Conservation (phyloP, 1,284 basidiomycete species). For the Microbotryum saponariae region DNA sequence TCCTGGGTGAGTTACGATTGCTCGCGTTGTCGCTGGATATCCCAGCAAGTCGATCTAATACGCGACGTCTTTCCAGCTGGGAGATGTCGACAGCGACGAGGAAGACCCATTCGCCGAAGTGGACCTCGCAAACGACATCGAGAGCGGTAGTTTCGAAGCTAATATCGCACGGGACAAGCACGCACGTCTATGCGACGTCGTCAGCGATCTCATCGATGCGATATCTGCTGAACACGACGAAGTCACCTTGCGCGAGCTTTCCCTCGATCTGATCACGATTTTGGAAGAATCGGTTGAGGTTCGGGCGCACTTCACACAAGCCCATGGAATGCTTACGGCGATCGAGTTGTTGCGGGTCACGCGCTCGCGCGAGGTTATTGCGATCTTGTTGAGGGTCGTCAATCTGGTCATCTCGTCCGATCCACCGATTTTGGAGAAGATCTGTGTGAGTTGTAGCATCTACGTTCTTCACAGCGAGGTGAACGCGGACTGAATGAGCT, state of each 20-base stretch:
- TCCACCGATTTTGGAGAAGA: constrained; percentile 80
- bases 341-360: constrained; percentile 83
- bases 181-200: constrained; percentile 69
- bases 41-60: neutral
- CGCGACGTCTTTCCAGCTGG: constrained; percentile 48
- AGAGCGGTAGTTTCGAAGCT: constrained; percentile 56
- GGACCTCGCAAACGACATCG: constrained; percentile 14
- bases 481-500: neutral
- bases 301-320: constrained; percentile 76
- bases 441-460: constrained; percentile 57
- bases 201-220: constrained; percentile 73
- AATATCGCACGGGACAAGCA: constrained; percentile 84
- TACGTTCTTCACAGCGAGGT: constrained; percentile 1
- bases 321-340: constrained; percentile 89
- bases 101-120: constrained; percentile 77
- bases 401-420: constrained; percentile 84
- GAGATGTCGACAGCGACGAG: constrained; percentile 72
- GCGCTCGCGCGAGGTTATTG: constrained; percentile 64
- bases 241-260: constrained; percentile 68
- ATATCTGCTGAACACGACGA: constrained; percentile 61
- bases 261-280: constrained; percentile 72
- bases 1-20: constrained; percentile 58
- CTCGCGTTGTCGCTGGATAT: neutral
- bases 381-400: constrained; percentile 77
- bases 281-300: constrained; percentile 79